These are phyloP conservation scores for Fistulinella cinereoalba DNA, from an alignment of 1,284 basidiomycete species.

Conservation along the genomic window DNA sequence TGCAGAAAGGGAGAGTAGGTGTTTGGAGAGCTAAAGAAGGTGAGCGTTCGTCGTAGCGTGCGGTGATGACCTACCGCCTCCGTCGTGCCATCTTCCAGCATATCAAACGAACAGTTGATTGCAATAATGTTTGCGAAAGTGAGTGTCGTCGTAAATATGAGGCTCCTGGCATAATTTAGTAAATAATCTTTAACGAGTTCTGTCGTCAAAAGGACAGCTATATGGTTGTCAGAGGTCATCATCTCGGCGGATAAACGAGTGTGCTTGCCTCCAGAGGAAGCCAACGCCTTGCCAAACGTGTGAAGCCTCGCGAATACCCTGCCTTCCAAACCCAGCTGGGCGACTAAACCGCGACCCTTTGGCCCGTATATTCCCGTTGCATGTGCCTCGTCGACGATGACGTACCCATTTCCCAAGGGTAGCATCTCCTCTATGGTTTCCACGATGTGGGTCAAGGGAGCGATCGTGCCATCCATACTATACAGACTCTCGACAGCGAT, in stretches of 20 bases:
- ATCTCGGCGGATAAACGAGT: background rate
- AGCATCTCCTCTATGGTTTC: conserved; percentile 57
- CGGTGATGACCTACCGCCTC: conserved; percentile 40
- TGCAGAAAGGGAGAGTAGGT: conserved; percentile 39
- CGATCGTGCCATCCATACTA: conserved; percentile 93
- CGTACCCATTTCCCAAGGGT: conserved; percentile 58
- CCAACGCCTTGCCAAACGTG: conserved; percentile 71
- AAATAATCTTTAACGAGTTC: conserved; percentile 78
- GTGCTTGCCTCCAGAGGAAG: conserved; percentile 74
- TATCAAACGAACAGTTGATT: conserved; percentile 73
- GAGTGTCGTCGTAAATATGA: conserved; percentile 88
- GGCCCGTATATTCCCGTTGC: conserved; percentile 81
- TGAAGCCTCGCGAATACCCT: conserved; percentile 64
- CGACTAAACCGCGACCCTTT: conserved; percentile 71
- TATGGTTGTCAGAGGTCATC: background rate
- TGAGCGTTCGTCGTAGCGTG: background rate
- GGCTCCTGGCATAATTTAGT: conserved; percentile 88
- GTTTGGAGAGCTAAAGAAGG: conserved; percentile 39
- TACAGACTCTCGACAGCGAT: conserved; percentile 90
- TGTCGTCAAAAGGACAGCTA: conserved; percentile 79
- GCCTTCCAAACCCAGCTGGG: conserved; percentile 58
- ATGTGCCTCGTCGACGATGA: conserved; percentile 91
- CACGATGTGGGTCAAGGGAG: conserved; percentile 69
- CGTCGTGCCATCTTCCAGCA: conserved; percentile 69
- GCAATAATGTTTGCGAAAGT: conserved; percentile 74